phyloP scores from a whole-genome alignment of 108 stramenopile species.

The Fistulifera pelliculosa region DNA sequence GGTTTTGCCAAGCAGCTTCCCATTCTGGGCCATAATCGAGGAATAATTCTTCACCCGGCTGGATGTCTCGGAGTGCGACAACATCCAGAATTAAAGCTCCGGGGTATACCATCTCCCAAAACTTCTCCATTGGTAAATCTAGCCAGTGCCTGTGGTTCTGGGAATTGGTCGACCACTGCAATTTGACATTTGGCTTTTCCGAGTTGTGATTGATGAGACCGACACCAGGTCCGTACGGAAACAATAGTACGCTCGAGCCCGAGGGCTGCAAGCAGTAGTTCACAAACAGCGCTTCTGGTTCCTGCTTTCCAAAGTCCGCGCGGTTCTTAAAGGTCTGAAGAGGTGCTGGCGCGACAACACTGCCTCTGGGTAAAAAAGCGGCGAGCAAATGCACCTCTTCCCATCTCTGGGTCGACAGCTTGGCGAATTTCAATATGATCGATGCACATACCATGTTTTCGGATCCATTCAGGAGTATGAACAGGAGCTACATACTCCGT shows the following conservation, averaged over 20 bases:
- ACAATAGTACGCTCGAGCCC: constrained; percentile 15
- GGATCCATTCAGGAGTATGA: constrained; percentile 13
- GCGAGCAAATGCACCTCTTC: constrained; percentile 26
- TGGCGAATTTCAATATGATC: constrained; percentile 22
- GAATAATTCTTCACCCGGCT: constrained; percentile 35
- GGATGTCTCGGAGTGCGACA: constrained; percentile 41
- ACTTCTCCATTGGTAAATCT: background rate
- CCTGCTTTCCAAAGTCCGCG: background rate
- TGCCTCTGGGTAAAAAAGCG: constrained; percentile 14
- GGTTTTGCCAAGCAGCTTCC: constrained; percentile 40
- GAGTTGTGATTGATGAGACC: constrained; percentile 27
- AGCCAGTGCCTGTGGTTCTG: constrained; percentile 1
- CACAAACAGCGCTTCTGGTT: constrained; percentile 14
- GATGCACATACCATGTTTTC: constrained; percentile 29
- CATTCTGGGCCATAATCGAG: constrained; percentile 43
- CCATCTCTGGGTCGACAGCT: constrained; percentile 5
- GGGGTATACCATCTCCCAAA: background rate
- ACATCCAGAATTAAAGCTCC: constrained; percentile 26
- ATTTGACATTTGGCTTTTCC: constrained; percentile 35
- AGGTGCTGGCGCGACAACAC: constrained; percentile 24
- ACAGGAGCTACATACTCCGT: background rate
- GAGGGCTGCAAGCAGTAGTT: constrained; percentile 34
- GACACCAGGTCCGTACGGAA: constrained; percentile 22
- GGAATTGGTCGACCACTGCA: constrained; percentile 35
- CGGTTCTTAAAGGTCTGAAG: constrained; percentile 9